Percentiles rank a stretch among this genome's conserved stretches.
Evolutionary conservation across 1,284 basidiomycete species (phyloP).

Genomic region (Xerocomus amazonicus): DNA sequence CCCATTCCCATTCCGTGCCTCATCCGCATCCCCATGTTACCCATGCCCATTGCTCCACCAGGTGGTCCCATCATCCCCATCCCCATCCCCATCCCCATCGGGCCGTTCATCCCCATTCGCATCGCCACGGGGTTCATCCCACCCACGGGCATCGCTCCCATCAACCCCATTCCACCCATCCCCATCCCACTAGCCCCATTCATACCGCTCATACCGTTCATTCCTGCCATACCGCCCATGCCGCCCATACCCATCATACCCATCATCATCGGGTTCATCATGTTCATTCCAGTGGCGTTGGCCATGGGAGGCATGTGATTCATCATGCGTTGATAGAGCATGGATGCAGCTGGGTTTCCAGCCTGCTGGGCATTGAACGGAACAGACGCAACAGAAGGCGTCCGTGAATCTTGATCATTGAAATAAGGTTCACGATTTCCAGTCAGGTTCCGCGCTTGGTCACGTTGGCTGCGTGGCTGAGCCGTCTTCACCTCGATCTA

Average conservation of each 20-base stretch:
- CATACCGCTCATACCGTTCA: slow-evolving; percentile 19
- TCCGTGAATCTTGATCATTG: slow-evolving; percentile 33
- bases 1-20: slow-evolving; percentile 33
- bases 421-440: slow-evolving; percentile 29
- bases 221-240: slow-evolving; percentile 23
- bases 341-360: slow-evolving; percentile 47
- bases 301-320: slow-evolving; percentile 48
- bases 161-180: slow-evolving; percentile 23
- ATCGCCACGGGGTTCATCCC: slow-evolving; percentile 33
- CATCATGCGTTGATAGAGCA: slow-evolving; percentile 57
- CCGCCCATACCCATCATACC: slow-evolving; percentile 39
- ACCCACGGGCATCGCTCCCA: slow-evolving; percentile 31
- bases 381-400: slow-evolving; percentile 28
- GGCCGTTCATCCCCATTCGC: slow-evolving; percentile 39
- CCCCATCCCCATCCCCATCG: slow-evolving; percentile 25
- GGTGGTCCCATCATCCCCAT: slow-evolving; percentile 32
- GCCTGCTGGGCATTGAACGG: slow-evolving; percentile 34
- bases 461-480: slow-evolving; percentile 70
- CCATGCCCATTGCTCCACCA: slow-evolving; percentile 29
- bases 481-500: slow-evolving; percentile 88
- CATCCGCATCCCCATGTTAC: slow-evolving; percentile 34
- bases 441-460: slow-evolving; percentile 41
- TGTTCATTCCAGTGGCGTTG: slow-evolving; percentile 29
- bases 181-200: slow-evolving; percentile 39
- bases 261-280: slow-evolving; percentile 39